These are phyloP conservation scores for Yarrowia keelungensis DNA, from an alignment of 805 yeast genomes.

Conservation along the genomic window DNA sequence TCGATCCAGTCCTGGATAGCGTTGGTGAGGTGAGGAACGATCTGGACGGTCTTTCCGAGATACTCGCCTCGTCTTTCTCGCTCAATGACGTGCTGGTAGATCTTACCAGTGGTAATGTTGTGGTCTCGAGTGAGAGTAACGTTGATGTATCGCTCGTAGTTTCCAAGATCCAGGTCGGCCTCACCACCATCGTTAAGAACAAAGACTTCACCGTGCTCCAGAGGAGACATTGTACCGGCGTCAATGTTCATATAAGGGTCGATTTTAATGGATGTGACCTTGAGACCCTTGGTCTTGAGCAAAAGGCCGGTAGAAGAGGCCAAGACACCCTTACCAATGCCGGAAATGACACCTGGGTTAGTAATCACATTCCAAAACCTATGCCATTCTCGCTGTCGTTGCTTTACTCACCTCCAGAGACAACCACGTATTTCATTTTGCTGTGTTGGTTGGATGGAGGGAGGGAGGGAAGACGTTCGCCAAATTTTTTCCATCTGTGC, in stretches of 20 bases:
- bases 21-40: conserved; percentile 96
- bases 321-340: conserved; percentile 97
- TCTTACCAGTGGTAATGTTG: conserved; percentile 98
- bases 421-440: conserved; percentile 96
- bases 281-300: conserved; percentile 89
- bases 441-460: conserved; percentile 37
- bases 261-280: conserved; percentile 96
- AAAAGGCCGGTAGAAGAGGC: conserved; percentile 97
- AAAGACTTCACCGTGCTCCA: conserved; percentile 99
- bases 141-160: conserved; percentile 95
- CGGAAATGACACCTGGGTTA: conserved; percentile 82
- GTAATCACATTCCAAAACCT: conserved; percentile 2
- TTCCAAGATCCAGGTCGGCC: conserved; percentile 96
- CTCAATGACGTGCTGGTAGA: conserved; percentile 91
- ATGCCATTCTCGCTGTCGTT: not conserved
- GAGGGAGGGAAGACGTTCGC: conserved; percentile 34
- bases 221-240: conserved; percentile 99
- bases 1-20: conserved; percentile 99
- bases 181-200: conserved; percentile 99
- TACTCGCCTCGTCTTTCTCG: conserved; percentile 96
- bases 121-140: conserved; percentile 92
- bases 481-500: conserved; percentile 31
- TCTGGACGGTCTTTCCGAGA: conserved; percentile 98
- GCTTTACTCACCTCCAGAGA: conserved; percentile 73
- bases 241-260: conserved; percentile 99